A percentile compares a stretch with the other conserved stretches of the same genome.
Evolutionary conservation across 2,329 filamentous ascomycete species (phyloP).

Genomic region (Aspergillus calidoustus): DNA sequence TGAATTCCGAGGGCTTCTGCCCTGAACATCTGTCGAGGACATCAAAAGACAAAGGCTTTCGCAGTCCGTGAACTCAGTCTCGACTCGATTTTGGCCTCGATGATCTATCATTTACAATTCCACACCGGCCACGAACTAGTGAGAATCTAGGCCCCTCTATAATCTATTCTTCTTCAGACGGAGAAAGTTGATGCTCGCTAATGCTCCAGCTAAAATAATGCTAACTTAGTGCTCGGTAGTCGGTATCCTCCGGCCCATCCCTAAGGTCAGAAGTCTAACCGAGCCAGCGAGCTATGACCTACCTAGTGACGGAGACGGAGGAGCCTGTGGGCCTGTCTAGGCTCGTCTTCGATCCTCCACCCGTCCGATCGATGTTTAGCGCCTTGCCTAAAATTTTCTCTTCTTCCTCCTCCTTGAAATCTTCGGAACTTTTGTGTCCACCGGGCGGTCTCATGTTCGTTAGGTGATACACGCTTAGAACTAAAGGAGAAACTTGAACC

Average conservation of each 20-base stretch:
- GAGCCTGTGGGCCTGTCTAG: background rate
- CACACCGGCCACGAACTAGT: background rate
- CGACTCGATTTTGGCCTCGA: background rate
- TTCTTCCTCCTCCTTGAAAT: background rate
- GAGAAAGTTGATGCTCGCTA: background rate
- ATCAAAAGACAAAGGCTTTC: background rate
- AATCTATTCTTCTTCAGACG: background rate
- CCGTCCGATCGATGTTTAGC: background rate
- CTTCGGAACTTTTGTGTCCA: background rate
- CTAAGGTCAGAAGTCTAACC: background rate
- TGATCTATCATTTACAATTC: background rate
- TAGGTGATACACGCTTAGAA: background rate
- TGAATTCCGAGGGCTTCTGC: background rate
- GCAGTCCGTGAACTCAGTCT: background rate
- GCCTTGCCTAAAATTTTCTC: background rate
- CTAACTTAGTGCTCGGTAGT: background rate
- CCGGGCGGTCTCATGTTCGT: background rate
- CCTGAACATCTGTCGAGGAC: background rate
- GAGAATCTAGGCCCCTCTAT: background rate
- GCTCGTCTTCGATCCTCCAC: background rate
- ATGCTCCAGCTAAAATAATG: background rate
- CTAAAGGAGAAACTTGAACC: background rate
- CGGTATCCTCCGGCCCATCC: background rate
- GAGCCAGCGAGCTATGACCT: background rate
- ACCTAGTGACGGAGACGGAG: background rate